Evolutionary conservation across 768 basidiomycete species (phyloP).

Genomic region (Sporobolomyces phaffii): DNA sequence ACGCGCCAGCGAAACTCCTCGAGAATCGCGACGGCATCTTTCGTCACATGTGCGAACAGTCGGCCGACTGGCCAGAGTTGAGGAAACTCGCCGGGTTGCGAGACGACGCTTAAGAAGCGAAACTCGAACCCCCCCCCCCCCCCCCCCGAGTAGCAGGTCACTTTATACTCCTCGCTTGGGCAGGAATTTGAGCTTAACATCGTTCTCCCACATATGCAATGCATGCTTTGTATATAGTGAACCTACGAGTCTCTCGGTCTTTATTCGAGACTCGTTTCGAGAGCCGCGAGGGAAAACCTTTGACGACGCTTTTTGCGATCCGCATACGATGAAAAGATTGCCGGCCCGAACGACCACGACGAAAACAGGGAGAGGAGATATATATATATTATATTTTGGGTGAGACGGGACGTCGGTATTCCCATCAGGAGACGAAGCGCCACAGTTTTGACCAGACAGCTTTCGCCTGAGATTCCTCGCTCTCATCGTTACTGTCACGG

Average conservation of each 20-base stretch:
- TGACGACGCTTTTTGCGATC: too few relatives aligned
- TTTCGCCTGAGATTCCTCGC: background rate
- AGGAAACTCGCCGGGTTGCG: slow-evolving; percentile 7
- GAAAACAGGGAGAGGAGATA: too few relatives aligned
- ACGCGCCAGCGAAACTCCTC: slow-evolving; percentile 55
- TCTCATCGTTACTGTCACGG: slow-evolving; percentile 5
- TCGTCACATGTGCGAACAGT: slow-evolving; percentile 31
- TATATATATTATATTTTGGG: too few relatives aligned
- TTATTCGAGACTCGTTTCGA: too few relatives aligned
- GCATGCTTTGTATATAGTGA: background rate
- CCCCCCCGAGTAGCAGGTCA: too few relatives aligned
- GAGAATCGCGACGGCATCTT: slow-evolving; percentile 48
- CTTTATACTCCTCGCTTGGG: too few relatives aligned
- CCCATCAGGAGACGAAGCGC: background rate
- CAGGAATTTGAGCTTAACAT: too few relatives aligned
- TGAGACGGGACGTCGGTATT: too few relatives aligned
- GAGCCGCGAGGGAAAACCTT: too few relatives aligned
- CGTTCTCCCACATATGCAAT: background rate
- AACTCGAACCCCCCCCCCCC: too few relatives aligned
- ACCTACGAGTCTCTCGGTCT: background rate
- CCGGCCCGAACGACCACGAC: too few relatives aligned
- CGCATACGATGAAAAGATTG: too few relatives aligned
- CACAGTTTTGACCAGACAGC: background rate
- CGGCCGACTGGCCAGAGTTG: slow-evolving; percentile 28
- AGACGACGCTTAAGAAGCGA: background rate